Percentiles rank a stretch among this genome's conserved stretches.
These are phyloP conservation scores for Rhododendron ovatum DNA, from an alignment of 148 eudicot species.

Conservation along the genomic window DNA sequence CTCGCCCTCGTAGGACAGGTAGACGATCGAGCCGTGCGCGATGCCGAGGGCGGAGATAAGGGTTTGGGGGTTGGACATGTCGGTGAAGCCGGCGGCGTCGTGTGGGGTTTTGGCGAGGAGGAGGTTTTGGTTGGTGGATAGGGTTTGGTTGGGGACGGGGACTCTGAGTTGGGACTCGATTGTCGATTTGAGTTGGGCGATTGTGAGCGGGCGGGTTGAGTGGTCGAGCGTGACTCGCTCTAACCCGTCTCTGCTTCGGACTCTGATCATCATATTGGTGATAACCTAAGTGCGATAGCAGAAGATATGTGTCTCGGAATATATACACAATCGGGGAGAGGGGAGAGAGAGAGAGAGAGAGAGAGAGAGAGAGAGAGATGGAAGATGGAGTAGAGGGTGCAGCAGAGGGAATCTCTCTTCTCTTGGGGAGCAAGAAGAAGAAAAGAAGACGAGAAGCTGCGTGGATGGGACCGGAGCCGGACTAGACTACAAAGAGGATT, in stretches of 20 bases:
- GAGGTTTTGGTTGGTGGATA: constrained; percentile 67
- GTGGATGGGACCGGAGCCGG: neutral
- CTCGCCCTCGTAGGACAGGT: constrained; percentile 62
- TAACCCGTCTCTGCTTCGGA: constrained; percentile 79
- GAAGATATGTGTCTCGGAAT: neutral
- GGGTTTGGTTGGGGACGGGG: constrained; percentile 55
- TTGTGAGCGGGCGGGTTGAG: constrained; percentile 35
- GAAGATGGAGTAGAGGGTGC: neutral
- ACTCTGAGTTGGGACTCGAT: constrained; percentile 73
- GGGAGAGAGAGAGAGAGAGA: neutral
- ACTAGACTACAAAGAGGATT: neutral
- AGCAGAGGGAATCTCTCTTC: neutral
- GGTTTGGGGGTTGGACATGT: constrained; percentile 50
- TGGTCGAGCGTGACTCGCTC: constrained; percentile 58
- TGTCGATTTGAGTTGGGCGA: constrained; percentile 64
- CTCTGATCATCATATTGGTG: constrained; percentile 66
- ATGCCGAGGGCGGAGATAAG: constrained; percentile 39
- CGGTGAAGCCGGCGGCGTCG: constrained; percentile 48
- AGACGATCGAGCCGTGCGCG: constrained; percentile 58
- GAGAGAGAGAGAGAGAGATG: neutral
- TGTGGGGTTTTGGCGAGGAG: constrained; percentile 63
- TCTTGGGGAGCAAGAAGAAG: constrained; percentile 6
- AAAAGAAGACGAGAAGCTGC: neutral
- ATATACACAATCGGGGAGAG: neutral
- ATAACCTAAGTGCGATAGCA: too few species aligned